phyloP scores from a whole-genome alignment of 495 filamentous ascomycete genomes.

The Tirmania nivea region DNA sequence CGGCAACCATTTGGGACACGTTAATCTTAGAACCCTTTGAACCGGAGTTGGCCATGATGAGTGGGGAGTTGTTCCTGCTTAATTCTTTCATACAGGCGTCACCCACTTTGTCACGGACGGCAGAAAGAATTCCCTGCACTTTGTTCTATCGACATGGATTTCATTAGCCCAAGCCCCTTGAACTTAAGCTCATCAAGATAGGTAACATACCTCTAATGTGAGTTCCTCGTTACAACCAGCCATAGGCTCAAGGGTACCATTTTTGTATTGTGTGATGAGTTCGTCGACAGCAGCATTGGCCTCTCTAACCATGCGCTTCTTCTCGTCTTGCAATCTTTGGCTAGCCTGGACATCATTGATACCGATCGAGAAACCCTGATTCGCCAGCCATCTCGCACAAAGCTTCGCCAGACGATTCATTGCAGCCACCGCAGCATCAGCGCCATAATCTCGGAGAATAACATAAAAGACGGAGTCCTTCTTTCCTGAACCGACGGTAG shows the following conservation, averaged over 20 bases:
- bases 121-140: conserved; percentile 75
- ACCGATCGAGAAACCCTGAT: conserved; percentile 88
- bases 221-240: conserved; percentile 75
- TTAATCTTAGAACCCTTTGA: conserved; percentile 95
- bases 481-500: conserved; percentile 83
- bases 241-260: conserved; percentile 56
- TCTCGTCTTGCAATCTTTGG: conserved; percentile 39
- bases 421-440: conserved; percentile 62
- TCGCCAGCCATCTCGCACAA: conserved; percentile 67
- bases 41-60: conserved; percentile 93
- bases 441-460: conserved; percentile 81
- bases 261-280: conserved; percentile 63
- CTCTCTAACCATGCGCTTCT: conserved; percentile 48
- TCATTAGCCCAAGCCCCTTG: not conserved
- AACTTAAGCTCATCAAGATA: not conserved
- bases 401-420: conserved; percentile 91
- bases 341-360: conserved; percentile 84
- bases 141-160: conserved; percentile 26
- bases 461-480: conserved; percentile 96
- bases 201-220: conserved; percentile 42
- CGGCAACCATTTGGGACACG: conserved; percentile 95
- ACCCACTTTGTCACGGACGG: conserved; percentile 74
- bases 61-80: conserved; percentile 74
- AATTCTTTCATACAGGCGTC: conserved; percentile 75
- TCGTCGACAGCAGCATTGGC: conserved; percentile 66